Evolutionary conservation across 1,284 basidiomycete genomes (phyloP).

Genomic region (Puccinia horiana): DNA sequence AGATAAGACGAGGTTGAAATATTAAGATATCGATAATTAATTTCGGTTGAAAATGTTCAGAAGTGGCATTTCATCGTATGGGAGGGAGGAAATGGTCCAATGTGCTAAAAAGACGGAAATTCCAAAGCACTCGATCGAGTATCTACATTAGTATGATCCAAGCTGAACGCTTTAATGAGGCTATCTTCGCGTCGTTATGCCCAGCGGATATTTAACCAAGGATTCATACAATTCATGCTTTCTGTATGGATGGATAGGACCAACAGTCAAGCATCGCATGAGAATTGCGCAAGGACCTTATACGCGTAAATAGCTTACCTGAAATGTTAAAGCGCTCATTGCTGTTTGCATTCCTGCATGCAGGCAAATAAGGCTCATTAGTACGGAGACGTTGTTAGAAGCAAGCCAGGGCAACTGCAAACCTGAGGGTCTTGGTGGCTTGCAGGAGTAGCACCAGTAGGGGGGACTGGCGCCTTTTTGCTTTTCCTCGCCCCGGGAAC

Average conservation of each 20-base stretch:
- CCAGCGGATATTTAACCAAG: not conserved
- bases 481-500: conserved; percentile 47
- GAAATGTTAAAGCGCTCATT: conserved; percentile 7
- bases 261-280: not conserved
- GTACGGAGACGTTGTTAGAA: not conserved
- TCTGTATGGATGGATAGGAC: not conserved
- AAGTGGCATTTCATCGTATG: not conserved
- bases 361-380: not conserved
- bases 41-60: not conserved
- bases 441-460: conserved; percentile 43
- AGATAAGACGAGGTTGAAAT: not conserved
- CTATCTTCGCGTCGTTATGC: not conserved
- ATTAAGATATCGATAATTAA: conserved; percentile 27
- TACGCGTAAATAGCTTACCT: not conserved
- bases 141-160: not conserved
- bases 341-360: conserved; percentile 49
- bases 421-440: conserved; percentile 49
- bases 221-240: not conserved
- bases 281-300: not conserved
- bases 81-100: not conserved
- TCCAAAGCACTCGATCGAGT: not conserved
- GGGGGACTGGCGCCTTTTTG: conserved; percentile 46
- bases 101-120: not conserved
- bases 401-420: not conserved
- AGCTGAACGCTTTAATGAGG: not conserved